Percentiles rank a stretch among this genome's conserved stretches.
Evolutionary conservation across 345 rosid species (phyloP).

Genomic region (Moringa oleifera): DNA sequence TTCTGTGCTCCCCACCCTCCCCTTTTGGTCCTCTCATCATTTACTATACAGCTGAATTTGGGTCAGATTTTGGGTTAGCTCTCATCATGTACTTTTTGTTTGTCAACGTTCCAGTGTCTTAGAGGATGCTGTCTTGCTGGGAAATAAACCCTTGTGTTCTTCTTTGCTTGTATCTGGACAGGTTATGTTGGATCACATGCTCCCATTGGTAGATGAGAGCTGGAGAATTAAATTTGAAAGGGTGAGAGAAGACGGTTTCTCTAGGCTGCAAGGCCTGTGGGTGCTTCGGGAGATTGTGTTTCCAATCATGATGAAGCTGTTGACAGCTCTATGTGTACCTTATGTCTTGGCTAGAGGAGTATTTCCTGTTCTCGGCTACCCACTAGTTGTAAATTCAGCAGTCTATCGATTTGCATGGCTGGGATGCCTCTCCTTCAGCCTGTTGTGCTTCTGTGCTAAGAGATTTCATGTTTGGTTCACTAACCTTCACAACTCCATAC

Average conservation of each 20-base stretch:
- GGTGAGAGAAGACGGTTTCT: constrained; percentile 93
- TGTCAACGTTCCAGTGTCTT: too few relatives aligned
- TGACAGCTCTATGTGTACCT: constrained; percentile 94
- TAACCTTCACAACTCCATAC: constrained; percentile 96
- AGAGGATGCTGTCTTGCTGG: too few relatives aligned
- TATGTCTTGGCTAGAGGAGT: constrained; percentile 89
- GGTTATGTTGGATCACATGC: constrained; percentile 98
- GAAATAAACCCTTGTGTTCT: too few relatives aligned
- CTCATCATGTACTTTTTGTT: too few relatives aligned
- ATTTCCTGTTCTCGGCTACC: constrained; percentile 89
- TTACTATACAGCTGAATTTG: too few relatives aligned
- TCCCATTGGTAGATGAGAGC: constrained; percentile 89
- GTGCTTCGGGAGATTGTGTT: constrained; percentile 82
- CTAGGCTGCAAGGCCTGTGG: constrained; percentile 92
- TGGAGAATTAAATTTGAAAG: constrained; percentile 93
- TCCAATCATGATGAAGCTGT: constrained; percentile 89
- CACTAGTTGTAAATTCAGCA: constrained; percentile 84
- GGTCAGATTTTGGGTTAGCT: too few relatives aligned
- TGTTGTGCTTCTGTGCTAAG: constrained; percentile 73
- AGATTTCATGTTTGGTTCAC: constrained; percentile 94
- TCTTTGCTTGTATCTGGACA: constrained; percentile 17
- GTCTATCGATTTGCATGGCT: constrained; percentile 97
- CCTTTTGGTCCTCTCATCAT: too few relatives aligned
- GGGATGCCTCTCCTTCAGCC: constrained; percentile 79
- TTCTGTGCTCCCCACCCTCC: too few relatives aligned